Evolutionary conservation across 768 basidiomycete genomes (phyloP).

Genomic region (Coprinopsis marcescibilis): DNA sequence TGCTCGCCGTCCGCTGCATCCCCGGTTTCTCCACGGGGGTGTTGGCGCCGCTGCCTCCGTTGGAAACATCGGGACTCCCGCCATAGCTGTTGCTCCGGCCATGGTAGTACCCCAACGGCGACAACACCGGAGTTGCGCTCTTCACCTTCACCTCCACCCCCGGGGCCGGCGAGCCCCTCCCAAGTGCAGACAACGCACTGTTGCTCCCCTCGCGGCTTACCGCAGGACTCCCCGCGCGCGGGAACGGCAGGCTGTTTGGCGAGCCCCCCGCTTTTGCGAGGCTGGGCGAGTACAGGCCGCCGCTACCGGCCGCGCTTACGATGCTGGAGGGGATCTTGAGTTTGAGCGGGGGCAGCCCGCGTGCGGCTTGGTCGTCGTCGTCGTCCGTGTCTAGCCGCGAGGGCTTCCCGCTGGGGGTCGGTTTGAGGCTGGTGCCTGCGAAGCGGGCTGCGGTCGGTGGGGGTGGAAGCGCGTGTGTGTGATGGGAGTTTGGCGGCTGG

Average conservation of each 20-base stretch:
- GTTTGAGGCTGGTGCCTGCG: conserved; percentile 18
- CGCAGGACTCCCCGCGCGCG: not conserved
- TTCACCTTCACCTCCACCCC: not conserved
- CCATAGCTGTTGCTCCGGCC: too few relatives aligned
- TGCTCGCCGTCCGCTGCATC: not conserved
- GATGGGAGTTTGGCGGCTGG: conserved; percentile 17
- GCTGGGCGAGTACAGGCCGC: not conserved
- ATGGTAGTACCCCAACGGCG: too few relatives aligned
- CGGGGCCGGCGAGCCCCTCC: not conserved
- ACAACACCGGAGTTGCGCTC: not conserved
- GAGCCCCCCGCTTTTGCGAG: not conserved
- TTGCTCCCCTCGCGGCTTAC: not conserved
- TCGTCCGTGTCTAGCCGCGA: conserved; percentile 8
- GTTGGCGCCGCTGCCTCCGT: too few relatives aligned
- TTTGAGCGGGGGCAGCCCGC: conserved; percentile 8
- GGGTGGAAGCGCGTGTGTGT: not conserved
- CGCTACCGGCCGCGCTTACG: not conserved
- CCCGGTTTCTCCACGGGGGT: not conserved
- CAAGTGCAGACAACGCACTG: too few relatives aligned
- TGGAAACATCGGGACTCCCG: too few relatives aligned
- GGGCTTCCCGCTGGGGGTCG: conserved; percentile 17
- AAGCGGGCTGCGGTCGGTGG: conserved; percentile 13
- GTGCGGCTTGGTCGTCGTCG: conserved; percentile 14
- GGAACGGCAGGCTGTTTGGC: conserved; percentile 1
- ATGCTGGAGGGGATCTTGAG: conserved; percentile 6